Conservation (phyloP, 345 rosid genomes). For the Acer saccharum region DNA sequence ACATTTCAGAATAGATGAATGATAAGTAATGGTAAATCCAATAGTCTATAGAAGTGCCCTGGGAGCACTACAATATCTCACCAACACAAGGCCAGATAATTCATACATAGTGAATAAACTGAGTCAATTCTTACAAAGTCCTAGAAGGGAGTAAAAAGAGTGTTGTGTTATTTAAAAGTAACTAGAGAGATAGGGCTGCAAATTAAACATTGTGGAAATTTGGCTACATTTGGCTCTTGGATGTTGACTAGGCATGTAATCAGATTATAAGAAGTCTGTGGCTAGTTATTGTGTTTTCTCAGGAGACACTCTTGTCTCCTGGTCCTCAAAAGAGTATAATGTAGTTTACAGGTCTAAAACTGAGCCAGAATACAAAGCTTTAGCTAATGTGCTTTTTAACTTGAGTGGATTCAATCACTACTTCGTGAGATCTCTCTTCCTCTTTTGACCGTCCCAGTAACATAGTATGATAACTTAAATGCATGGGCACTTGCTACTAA, state of each 20-base stretch:
- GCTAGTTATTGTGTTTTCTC: neutral
- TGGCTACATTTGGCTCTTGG: neutral
- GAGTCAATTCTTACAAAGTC: neutral
- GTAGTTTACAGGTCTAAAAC: neutral
- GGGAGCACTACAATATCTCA: neutral
- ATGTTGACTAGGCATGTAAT: neutral
- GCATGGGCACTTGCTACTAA: neutral
- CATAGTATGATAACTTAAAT: neutral
- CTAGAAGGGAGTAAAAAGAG: neutral
- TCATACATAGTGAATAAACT: neutral
- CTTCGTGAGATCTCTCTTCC: no score
- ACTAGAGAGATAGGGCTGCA: neutral
- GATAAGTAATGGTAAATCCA: no score
- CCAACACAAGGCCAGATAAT: neutral
- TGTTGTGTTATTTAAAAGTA: neutral
- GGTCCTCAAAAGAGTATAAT: no score
- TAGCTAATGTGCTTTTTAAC: neutral
- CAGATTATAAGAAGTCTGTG: neutral
- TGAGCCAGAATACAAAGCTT: neutral
- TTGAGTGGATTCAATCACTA: neutral
- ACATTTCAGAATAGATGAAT: neutral
- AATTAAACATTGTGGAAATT: no score
- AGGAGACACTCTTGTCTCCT: neutral
- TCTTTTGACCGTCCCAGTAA: neutral
- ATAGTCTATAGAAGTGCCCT: neutral